Conservation (phyloP, 371 early-diverging fungal species). For the Circinella minor region DNA sequence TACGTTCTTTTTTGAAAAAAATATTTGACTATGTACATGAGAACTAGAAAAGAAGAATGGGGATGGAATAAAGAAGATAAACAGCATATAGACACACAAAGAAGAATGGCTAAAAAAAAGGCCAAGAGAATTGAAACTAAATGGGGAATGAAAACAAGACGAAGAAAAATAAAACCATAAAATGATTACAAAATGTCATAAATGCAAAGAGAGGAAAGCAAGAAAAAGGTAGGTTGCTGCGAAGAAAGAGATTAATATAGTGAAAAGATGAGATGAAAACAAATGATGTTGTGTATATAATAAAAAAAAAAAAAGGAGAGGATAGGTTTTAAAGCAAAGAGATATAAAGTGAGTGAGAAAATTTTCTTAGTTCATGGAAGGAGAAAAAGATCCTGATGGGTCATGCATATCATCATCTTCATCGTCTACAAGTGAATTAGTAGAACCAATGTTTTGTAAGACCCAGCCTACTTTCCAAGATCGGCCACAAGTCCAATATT, state of each 20-base stretch:
- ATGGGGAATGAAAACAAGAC: not conserved
- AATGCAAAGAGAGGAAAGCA: not conserved
- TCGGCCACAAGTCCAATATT: slow-evolving; percentile 50
- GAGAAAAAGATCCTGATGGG: not conserved
- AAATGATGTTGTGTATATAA: not conserved
- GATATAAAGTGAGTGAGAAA: not conserved
- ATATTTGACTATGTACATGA: not conserved
- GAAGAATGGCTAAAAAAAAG: not conserved
- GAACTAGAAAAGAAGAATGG: not conserved
- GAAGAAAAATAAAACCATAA: not conserved
- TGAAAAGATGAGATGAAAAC: not conserved
- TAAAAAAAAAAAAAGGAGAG: not conserved
- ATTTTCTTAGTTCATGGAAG: not conserved
- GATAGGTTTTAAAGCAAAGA: not conserved
- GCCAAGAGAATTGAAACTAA: not conserved
- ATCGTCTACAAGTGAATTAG: slow-evolving; percentile 21
- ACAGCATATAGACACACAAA: slow-evolving; percentile 3
- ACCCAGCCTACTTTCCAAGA: slow-evolving; percentile 59
- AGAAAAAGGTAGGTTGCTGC: not conserved
- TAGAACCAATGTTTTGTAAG: slow-evolving; percentile 23
- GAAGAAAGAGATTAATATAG: too few species aligned
- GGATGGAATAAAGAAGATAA: not conserved
- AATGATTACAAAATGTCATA: not conserved
- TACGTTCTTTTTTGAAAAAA: not conserved
- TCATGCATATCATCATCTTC: slow-evolving; percentile 22